These are phyloP conservation scores for Gossypium raimondii DNA, from an alignment of 345 rosid genomes.

Conservation along the genomic window DNA sequence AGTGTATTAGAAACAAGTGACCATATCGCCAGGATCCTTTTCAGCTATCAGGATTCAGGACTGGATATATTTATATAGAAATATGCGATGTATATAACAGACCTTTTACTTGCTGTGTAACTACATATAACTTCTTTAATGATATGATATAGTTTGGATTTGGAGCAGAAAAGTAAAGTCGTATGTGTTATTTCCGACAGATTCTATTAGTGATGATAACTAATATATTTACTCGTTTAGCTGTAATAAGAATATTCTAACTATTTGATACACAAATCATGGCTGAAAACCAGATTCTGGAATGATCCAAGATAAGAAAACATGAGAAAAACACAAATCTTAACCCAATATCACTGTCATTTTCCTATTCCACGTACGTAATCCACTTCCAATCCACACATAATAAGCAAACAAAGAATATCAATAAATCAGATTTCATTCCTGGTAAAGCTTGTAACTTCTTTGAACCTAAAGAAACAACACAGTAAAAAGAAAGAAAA, in stretches of 20 bases:
- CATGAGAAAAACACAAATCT: neutral
- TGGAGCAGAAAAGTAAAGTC: neutral
- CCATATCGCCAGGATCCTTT: neutral
- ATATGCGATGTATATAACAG: neutral
- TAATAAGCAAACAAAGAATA: neutral
- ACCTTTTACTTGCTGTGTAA: neutral
- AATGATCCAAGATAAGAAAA: no score
- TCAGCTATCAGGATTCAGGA: neutral
- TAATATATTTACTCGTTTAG: no score
- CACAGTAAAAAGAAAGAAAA: neutral
- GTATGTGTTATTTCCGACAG: no score
- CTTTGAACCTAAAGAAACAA: no score
- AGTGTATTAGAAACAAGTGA: slow-evolving; percentile 27
- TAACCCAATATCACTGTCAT: neutral
- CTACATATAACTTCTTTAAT: neutral
- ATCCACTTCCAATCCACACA: neutral
- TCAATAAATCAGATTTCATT: no score
- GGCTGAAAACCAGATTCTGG: neutral
- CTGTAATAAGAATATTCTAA: no score
- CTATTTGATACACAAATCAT: neutral
- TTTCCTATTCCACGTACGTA: neutral
- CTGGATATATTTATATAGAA: neutral
- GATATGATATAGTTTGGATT: neutral
- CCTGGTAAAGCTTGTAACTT: no score
- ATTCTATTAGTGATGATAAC: no score